Base-by-base conservation (phyloP, 148 eudicot species). In the Simmondsia chinensis region DNA sequence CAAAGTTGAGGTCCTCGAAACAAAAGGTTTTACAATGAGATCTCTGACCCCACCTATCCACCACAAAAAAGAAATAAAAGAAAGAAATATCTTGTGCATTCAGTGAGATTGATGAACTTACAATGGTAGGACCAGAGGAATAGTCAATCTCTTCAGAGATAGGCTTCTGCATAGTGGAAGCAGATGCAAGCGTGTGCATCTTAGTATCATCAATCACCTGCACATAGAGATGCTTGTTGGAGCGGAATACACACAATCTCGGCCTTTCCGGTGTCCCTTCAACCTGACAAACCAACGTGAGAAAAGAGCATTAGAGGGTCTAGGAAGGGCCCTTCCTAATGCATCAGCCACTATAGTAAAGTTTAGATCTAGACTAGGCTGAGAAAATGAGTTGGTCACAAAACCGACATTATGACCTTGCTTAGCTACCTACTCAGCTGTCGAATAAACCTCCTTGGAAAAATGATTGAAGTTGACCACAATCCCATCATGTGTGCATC, bases 251-350 rank as follows among this genome's bases (percentile, higher is more conserved):
- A 46, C 87, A 68, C 18, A 89, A 39, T 47, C 97, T 75, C 38
- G 97, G 97, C 56, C 97, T 84, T 56, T 89, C 97, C 15, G 87
- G 63, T 46, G 97, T 88, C 46, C 97, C 97, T 73, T 89, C 97
- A 42, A 88, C 83, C 97, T 88, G 71, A 43, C 25, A 39, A 16
- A 53, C 18, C n/a, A n/a, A 56, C 14, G 34, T 20, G 9, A 11
- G 18, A 8, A 61, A 39, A 21, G 14, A 43, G 27, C 9, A 25
- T 5, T 14, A 33, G 1, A 2, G 2, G 2, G n/a, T n/a, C n/a
- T n/a, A n/a, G n/a, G n/a, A n/a, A n/a, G n/a, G n/a, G n/a, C n/a
- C n/a, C n/a, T n/a, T n/a, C n/a, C n/a, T n/a, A n/a, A n/a, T n/a
- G n/a, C n/a, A n/a, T n/a, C n/a, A n/a, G n/a, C n/a, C n/a, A n/a